These are phyloP conservation scores for Kwoniella sp. DNA, from an alignment of 768 basidiomycete genomes.

Conservation along the genomic window DNA sequence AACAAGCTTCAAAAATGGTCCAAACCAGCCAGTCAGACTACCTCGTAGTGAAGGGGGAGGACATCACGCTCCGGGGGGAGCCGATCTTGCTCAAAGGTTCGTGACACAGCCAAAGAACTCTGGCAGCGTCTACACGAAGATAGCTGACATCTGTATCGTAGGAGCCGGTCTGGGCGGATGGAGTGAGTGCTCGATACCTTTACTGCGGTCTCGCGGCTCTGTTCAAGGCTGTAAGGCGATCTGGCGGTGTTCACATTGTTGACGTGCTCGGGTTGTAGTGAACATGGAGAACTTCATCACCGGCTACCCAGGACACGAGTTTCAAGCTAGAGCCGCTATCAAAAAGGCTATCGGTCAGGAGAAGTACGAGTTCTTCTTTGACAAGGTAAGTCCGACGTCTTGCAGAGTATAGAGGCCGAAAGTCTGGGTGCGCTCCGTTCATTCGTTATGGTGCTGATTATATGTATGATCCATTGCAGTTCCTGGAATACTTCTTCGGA, in stretches of 20 bases:
- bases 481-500: slow-evolving; percentile 80
- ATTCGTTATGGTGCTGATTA: no score
- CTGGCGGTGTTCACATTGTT: not conserved
- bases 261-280: slow-evolving; percentile 54
- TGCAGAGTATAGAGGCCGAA: not conserved
- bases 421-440: no score
- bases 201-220: not conserved
- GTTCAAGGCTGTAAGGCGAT: not conserved
- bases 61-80: slow-evolving; percentile 26
- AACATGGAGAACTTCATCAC: slow-evolving; percentile 65
- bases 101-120: slow-evolving; percentile 39
- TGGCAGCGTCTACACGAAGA: not conserved
- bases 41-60: slow-evolving; percentile 20
- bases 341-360: slow-evolving; percentile 66
- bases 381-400: slow-evolving; percentile 63
- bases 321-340: slow-evolving; percentile 70
- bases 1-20: not conserved
- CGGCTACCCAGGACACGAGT: slow-evolving; percentile 81
- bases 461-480: slow-evolving; percentile 60
- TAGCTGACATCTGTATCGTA: slow-evolving; percentile 55
- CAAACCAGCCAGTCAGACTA: not conserved
- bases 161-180: slow-evolving; percentile 82
- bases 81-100: slow-evolving; percentile 29
- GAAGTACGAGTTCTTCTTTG: slow-evolving; percentile 76
- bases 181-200: slow-evolving; percentile 56